Percentiles rank a stretch among this genome's conserved stretches.
phyloP scores from a whole-genome alignment of 805 yeast genomes.

The Starmerella stigmatis region DNA sequence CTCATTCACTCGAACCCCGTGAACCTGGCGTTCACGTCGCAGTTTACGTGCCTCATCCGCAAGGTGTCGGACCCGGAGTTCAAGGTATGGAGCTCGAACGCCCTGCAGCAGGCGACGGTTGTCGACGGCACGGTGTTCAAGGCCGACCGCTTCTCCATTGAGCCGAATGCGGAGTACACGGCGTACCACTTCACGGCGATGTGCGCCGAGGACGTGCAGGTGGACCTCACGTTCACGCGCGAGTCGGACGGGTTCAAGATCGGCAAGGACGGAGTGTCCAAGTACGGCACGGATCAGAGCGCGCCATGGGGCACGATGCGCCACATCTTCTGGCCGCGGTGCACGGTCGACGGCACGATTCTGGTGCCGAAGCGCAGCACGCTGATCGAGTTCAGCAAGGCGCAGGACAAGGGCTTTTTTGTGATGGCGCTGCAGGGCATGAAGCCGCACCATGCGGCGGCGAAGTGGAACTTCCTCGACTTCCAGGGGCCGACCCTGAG shows the following conservation, averaged over 20 bases:
- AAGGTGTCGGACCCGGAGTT: slow-evolving; percentile 40
- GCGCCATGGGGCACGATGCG: slow-evolving; percentile 98
- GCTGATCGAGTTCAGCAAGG: slow-evolving; percentile 28
- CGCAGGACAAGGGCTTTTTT: slow-evolving; percentile 50
- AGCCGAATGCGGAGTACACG: slow-evolving; percentile 44
- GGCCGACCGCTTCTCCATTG: slow-evolving; percentile 63
- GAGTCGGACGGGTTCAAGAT: slow-evolving; percentile 68
- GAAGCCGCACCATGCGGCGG: slow-evolving; percentile 99
- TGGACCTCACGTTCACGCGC: slow-evolving; percentile 55
- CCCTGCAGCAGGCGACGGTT: slow-evolving; percentile 63
- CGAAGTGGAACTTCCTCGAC: slow-evolving; percentile 87
- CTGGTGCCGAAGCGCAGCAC: slow-evolving; percentile 33
- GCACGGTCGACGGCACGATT: slow-evolving; percentile 56
- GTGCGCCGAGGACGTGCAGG: slow-evolving; percentile 58
- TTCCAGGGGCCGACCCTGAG: slow-evolving; percentile 68
- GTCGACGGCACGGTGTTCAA: slow-evolving; percentile 56
- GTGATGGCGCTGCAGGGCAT: slow-evolving; percentile 97
- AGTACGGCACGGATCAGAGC: slow-evolving; percentile 70
- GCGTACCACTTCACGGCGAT: slow-evolving; percentile 45
- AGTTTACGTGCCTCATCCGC: slow-evolving; percentile 80
- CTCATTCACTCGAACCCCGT: slow-evolving; percentile 86
- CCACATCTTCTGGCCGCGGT: slow-evolving; percentile 94
- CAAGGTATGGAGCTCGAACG: slow-evolving; percentile 82
- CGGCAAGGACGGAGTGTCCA: slow-evolving; percentile 77
- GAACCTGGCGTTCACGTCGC: slow-evolving; percentile 74